phyloP scores from a whole-genome alignment of 768 basidiomycete genomes.

The Rhodotorula graminis region DNA sequence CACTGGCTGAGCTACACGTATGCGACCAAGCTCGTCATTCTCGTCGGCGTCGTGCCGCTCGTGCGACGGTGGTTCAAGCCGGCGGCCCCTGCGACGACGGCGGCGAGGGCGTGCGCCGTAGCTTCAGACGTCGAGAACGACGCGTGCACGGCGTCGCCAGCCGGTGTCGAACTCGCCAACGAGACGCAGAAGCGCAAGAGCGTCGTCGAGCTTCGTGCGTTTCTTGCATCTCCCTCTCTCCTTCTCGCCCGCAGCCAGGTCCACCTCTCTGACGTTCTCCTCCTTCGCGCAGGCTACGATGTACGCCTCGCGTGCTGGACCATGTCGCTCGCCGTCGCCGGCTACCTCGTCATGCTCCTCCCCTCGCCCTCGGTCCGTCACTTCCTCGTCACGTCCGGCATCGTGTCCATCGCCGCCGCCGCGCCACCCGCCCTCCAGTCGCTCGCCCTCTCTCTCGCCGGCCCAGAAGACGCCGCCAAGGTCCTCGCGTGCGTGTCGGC shows the following conservation, averaged over 20 bases:
- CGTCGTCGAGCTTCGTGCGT: background rate
- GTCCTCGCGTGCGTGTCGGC: slow-evolving; percentile 23
- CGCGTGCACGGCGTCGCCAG: too few relatives aligned
- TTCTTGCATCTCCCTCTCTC: background rate
- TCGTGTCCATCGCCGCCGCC: slow-evolving; percentile 7
- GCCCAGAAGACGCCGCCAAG: slow-evolving; percentile 25
- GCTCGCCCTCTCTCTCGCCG: slow-evolving; percentile 16
- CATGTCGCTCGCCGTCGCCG: background rate
- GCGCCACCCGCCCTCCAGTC: slow-evolving; percentile 11
- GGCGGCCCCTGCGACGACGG: background rate
- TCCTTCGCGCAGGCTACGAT: slow-evolving; percentile 7
- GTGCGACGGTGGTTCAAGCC: background rate
- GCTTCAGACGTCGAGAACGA: too few relatives aligned
- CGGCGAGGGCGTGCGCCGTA: too few relatives aligned
- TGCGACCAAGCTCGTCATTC: slow-evolving; percentile 6
- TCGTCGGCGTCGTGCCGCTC: slow-evolving; percentile 13
- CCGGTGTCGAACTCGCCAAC: too few relatives aligned
- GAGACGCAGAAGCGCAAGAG: background rate
- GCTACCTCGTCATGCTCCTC: slow-evolving; percentile 19
- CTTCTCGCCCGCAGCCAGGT: too few relatives aligned
- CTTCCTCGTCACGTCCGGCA: slow-evolving; percentile 9
- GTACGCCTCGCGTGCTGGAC: background rate
- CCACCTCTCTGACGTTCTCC: too few relatives aligned
- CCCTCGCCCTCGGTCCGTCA: background rate
- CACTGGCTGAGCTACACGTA: slow-evolving; percentile 14